Conservation (phyloP, 148 eudicot species). For the Cornus suecica region DNA sequence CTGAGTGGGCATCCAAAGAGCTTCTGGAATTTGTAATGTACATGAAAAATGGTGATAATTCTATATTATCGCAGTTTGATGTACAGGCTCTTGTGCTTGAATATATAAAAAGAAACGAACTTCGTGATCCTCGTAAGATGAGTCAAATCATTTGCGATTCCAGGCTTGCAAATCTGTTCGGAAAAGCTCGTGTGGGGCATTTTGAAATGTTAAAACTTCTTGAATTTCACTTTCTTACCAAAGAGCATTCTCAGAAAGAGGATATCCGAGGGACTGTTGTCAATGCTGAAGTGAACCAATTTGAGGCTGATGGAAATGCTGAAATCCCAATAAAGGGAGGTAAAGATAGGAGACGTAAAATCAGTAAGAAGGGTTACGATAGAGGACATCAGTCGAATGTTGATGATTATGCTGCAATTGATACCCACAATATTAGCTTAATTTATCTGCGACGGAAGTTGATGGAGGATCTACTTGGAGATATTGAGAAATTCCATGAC, state of each 20-base stretch:
- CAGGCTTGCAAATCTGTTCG: conserved; percentile 79
- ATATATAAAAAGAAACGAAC: conserved; percentile 84
- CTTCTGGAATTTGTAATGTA: conserved; percentile 87
- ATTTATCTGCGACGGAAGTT: conserved; percentile 80
- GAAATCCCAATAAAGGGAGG: conserved; percentile 46
- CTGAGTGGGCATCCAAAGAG: conserved; percentile 87
- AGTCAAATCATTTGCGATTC: conserved; percentile 91
- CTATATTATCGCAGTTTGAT: conserved; percentile 78
- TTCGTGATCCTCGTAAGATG: conserved; percentile 88
- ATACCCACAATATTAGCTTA: conserved; percentile 82
- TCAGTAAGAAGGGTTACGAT: conserved; percentile 57
- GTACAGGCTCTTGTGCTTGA: conserved; percentile 87
- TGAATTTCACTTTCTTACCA: conserved; percentile 77
- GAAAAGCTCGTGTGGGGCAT: conserved; percentile 92
- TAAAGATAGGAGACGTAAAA: conserved; percentile 60
- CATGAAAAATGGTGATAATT: conserved; percentile 80
- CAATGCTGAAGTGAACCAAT: conserved; percentile 53
- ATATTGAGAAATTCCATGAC: conserved; percentile 61
- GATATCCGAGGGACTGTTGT: conserved; percentile 76
- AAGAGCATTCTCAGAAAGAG: conserved; percentile 68
- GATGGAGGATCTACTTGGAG: conserved; percentile 85
- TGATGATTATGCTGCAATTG: conserved; percentile 95
- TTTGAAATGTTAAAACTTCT: conserved; percentile 98
- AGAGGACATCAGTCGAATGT: conserved; percentile 73
- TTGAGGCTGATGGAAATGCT: conserved; percentile 59